Percentiles rank a stretch among this genome's conserved stretches.
Evolutionary conservation across 352 stramenopile species (phyloP).

Genomic region (Blastocystis sp.): DNA sequence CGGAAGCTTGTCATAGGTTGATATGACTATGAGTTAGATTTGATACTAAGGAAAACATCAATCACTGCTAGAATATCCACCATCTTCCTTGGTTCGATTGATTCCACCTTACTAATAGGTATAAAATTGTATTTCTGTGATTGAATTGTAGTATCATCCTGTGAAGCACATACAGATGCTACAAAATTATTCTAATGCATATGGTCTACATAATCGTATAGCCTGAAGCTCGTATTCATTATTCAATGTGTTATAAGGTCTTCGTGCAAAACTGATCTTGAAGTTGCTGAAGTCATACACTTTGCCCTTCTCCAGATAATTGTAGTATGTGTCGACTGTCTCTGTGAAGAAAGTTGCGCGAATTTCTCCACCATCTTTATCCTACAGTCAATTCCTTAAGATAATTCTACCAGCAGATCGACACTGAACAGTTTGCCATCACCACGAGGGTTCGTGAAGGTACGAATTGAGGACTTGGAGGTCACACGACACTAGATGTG

Average conservation of each 20-base stretch:
- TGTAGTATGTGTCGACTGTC: slow-evolving; percentile 27
- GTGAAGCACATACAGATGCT: neutral
- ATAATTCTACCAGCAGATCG: neutral
- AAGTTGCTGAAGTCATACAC: slow-evolving; percentile 57
- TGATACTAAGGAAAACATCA: neutral
- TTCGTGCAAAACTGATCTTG: slow-evolving; percentile 29
- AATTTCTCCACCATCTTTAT: slow-evolving; percentile 12
- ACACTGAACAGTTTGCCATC: slow-evolving; percentile 51
- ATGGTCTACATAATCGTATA: neutral
- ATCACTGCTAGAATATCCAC: slow-evolving; percentile 51
- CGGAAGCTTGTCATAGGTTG: slow-evolving; percentile 29
- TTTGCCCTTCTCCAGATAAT: slow-evolving; percentile 18
- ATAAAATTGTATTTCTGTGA: slow-evolving; percentile 39
- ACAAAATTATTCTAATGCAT: neutral
- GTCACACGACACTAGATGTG: slow-evolving; percentile 20
- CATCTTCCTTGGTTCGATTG: neutral
- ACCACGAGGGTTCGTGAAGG: slow-evolving; percentile 13
- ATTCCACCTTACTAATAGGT: neutral
- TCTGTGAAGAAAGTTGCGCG: slow-evolving; percentile 43
- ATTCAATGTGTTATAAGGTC: slow-evolving; percentile 21
- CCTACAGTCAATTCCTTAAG: neutral
- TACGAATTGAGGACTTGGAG: neutral
- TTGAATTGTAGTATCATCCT: slow-evolving; percentile 10
- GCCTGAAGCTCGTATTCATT: slow-evolving; percentile 34
- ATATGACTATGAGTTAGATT: neutral